phyloP scores from a whole-genome alignment of 306 rosid species.

The Dryas octopetala region DNA sequence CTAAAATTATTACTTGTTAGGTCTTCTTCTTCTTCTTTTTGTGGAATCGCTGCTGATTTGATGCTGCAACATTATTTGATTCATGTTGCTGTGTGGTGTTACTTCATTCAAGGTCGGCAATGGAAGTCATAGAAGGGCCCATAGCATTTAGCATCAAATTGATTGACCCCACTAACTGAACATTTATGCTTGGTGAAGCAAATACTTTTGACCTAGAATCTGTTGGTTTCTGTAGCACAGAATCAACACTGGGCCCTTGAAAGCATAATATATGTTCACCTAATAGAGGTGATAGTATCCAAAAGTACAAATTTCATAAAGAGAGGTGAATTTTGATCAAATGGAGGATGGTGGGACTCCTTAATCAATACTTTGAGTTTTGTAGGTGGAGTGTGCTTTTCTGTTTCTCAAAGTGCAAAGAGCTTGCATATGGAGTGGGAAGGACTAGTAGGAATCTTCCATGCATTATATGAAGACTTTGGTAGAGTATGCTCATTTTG shows the following conservation, averaged over 20 bases:
- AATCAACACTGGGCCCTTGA: constrained; percentile 3
- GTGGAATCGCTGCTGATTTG: not conserved
- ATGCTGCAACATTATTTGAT: not conserved
- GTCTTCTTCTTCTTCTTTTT: not conserved
- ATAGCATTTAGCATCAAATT: constrained; percentile 11
- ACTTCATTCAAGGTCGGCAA: constrained; percentile 15
- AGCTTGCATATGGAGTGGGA: constrained; percentile 1
- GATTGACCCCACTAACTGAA: constrained; percentile 2
- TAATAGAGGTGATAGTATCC: constrained; percentile 15
- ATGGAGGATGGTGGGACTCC: not conserved
- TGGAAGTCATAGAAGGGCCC: constrained; percentile 6
- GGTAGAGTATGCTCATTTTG: not conserved
- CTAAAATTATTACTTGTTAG: not conserved
- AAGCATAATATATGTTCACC: constrained; percentile 13
- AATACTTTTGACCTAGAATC: constrained; percentile 10
- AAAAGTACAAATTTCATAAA: constrained; percentile 18
- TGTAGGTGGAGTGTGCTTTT: not conserved
- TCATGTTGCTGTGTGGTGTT: not conserved
- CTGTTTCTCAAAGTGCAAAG: constrained; percentile 6
- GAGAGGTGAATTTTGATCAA: constrained; percentile 12
- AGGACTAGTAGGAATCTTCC: not conserved
- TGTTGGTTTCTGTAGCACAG: constrained; percentile 10
- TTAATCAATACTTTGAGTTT: not conserved
- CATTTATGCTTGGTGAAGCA: constrained; percentile 7
- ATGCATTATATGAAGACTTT: not conserved